A percentile compares a stretch with the other conserved stretches of the same genome.
These are phyloP conservation scores for Earliella scabrosa DNA, from an alignment of 1,284 basidiomycete genomes.

Conservation along the genomic window DNA sequence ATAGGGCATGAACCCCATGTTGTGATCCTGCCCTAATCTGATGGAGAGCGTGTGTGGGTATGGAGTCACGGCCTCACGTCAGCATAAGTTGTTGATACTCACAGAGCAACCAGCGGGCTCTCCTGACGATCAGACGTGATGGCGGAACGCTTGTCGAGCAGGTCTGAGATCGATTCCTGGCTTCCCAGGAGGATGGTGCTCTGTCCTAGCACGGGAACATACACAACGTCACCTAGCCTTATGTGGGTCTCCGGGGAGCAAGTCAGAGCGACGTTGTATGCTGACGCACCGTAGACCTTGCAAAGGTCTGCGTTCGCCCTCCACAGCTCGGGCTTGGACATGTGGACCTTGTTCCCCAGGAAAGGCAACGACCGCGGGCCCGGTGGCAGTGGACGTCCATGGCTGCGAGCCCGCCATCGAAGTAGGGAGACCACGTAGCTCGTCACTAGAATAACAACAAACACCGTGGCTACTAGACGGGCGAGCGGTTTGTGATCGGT, in stretches of 20 bases:
- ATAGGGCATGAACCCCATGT: no score
- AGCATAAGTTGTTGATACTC: neutral
- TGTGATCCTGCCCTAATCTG: no score
- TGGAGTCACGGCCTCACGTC: neutral
- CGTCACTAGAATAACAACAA: neutral
- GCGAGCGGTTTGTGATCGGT: neutral
- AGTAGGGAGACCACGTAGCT: neutral
- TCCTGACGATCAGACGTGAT: no score
- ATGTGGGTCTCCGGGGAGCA: constrained; percentile 21
- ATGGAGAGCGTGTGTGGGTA: neutral
- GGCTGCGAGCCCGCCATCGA: constrained; percentile 1
- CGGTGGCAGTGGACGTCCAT: constrained; percentile 4
- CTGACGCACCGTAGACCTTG: constrained; percentile 1
- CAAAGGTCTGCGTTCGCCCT: neutral
- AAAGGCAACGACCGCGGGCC: neutral
- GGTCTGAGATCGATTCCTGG: constrained; percentile 2
- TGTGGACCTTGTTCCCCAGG: constrained; percentile 2
- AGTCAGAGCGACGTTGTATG: constrained; percentile 19
- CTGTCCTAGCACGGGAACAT: neutral
- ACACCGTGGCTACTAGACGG: neutral
- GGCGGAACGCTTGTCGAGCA: constrained; percentile 15
- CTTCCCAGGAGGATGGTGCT: constrained; percentile 4
- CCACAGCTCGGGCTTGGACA: constrained; percentile 4
- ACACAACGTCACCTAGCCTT: no score
- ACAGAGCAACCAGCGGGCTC: no score